Evolutionary conservation across 2,329 filamentous ascomycete genomes (phyloP), one percentile per base, ranked within the genome.

Genomic region (Xylariaceae sp.): DNA sequence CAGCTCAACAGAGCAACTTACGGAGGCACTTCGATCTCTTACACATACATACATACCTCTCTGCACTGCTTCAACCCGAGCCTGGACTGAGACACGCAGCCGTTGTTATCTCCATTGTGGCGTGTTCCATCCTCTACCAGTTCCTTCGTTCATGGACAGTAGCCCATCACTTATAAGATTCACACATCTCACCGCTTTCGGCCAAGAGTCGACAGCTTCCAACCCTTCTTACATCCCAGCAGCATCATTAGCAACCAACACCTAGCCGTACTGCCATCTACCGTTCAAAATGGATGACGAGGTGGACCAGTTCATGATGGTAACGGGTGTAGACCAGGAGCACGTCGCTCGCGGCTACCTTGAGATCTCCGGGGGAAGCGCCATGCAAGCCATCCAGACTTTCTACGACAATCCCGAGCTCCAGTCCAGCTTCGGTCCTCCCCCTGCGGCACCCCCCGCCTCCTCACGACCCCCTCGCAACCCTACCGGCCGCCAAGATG

Each of bases 371-470:
- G 86, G 88, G 56, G 83, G 83, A 59, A 85, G 95, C 63, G 73
- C 92, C 41, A 83, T 89, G 66, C 86, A 92, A 61, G 93, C 93
- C 21, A 84, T 96, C 58, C 82, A 88, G 61, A 82, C 97, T 11
- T 98, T 83, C 70, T 97, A 89, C 66, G 89, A 94, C 62, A 93
- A 86, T 63, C 88, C 86, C 35, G 90, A 92, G 38, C 79, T 85
- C 50, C 80, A 76, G 55, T 69, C 69, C 35, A 68, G 67, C 46
- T 65, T 78, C 47, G 61, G 60, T 37, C 62, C 67, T 40, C 63
- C 72, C 12, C 53, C 67, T 22, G 55, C 68, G 10, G 56, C 65
- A 17, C 61, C 69, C 11, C 54, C 67, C 33, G 52, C 67, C 22
- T 56, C 63, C 8, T 46, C 64, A 37, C 55, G 46, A 40, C 38